Conservation (phyloP, 2,329 filamentous ascomycete species). For the Fusarium verrucosum region DNA sequence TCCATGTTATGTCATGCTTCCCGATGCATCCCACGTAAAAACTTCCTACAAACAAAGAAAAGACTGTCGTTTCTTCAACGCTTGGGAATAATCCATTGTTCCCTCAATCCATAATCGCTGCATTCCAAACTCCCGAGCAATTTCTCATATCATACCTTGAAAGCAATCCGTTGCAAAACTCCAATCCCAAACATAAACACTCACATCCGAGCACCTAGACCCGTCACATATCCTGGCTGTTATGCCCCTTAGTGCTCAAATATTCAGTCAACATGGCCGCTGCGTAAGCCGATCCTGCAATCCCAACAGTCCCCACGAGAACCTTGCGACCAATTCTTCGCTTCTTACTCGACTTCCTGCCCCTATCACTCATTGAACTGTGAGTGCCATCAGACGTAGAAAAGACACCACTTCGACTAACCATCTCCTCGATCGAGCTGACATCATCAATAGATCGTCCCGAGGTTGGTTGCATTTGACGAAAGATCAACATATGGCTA, state of each 20-base stretch:
- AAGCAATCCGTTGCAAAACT: not conserved
- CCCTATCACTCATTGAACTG: conserved; percentile 16
- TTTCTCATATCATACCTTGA: not conserved
- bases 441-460: conserved; percentile 38
- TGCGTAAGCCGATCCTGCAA: conserved; percentile 66
- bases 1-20: conserved; percentile 21
- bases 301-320: conserved; percentile 62
- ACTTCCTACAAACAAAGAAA: conserved; percentile 1
- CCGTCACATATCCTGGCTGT: conserved; percentile 39
- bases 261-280: conserved; percentile 68
- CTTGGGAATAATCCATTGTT: not conserved
- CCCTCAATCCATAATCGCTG: conserved; percentile 1
- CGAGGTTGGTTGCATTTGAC: conserved; percentile 58
- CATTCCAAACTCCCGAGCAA: conserved; percentile 16
- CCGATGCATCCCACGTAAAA: not conserved
- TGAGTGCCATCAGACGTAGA: conserved; percentile 67
- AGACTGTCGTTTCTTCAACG: not conserved
- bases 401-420: conserved; percentile 62
- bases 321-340: conserved; percentile 58
- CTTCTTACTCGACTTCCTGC: conserved; percentile 48
- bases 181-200: not conserved
- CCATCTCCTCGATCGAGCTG: conserved; percentile 70
- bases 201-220: not conserved
- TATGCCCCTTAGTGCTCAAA: conserved; percentile 58
- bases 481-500: conserved; percentile 72